Evolutionary conservation across 1,284 basidiomycete species (phyloP), one percentile per base, ranked within the genome.

Genomic region (Ceratorhiza oryzae-sativae): DNA sequence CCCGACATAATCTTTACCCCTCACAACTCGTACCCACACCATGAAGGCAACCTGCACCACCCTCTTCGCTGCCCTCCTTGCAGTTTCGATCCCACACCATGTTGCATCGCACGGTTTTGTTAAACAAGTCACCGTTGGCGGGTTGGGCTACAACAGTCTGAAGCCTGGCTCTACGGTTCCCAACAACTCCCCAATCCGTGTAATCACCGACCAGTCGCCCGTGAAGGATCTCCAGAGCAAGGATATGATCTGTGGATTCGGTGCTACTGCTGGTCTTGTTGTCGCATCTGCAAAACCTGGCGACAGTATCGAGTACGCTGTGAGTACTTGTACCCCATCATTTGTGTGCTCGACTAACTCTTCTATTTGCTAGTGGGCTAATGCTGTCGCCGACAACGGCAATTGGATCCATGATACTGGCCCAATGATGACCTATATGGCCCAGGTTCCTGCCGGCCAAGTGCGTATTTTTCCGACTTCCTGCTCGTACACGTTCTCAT

Each of bases 391-490:
- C 1, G 82, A 83, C 75, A 81, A 81, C 8, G 81, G 80, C 70
- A 79, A 84, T 60, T 91, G 89, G 90, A 87, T 87, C 2, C 90
- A 92, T 76, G 83, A 90, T 72, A 87, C 82, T 8, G 90, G 90
- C 4, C 90, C 90, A 1, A 80, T 92, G 77, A 81, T 91, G 80
- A 89, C 87, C 48, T 92, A 92, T 77, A 84, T 92, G 84, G 85
- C 89, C 0, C 61, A 63, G 32, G 61, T 63, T 27, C 61, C 61
- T 45, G 23, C 23, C 15, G 61, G 61, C 20, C 61, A 63, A 27
- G 61, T 63, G 34, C 23, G 20, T 48, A 20, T 12, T 23, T 41
- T 18, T 49, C 23, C 20, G 25, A n/a, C 30, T 15, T 32, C 13
- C 27, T 27, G 39, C 23, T 8, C 42, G 25, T 20, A 32, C 5